phyloP scores from a whole-genome alignment of 768 basidiomycete species.

The Goffeauzyma gilvescens region DNA sequence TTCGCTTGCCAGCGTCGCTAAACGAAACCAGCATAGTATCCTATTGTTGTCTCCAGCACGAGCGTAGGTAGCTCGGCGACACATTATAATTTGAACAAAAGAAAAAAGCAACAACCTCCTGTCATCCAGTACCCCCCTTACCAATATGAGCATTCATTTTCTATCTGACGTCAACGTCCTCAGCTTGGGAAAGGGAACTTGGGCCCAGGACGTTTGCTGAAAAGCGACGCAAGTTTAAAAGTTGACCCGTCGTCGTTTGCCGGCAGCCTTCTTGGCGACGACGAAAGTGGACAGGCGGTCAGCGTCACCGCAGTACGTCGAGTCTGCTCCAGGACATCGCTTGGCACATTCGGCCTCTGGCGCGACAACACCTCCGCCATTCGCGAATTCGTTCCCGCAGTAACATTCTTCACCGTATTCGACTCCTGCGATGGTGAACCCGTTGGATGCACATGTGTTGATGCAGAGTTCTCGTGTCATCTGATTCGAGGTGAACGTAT shows the following conservation, averaged over 20 bases:
- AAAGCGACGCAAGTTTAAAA: no score
- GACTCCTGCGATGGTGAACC: slow-evolving; percentile 40
- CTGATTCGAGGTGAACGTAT: slow-evolving; percentile 30
- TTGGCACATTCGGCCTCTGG: slow-evolving; percentile 45
- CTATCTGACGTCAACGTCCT: not conserved
- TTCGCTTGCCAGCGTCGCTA: no score
- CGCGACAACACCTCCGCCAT: slow-evolving; percentile 41
- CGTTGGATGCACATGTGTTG: slow-evolving; percentile 39
- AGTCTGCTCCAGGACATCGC: slow-evolving; percentile 47
- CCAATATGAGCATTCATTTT: no score
- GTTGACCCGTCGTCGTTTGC: no score
- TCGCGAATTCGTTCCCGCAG: slow-evolving; percentile 45
- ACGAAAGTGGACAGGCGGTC: slow-evolving; percentile 16
- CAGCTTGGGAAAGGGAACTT: not conserved
- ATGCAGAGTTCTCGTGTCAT: slow-evolving; percentile 51
- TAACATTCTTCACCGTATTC: slow-evolving; percentile 11
- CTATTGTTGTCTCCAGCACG: no score
- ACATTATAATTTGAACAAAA: no score
- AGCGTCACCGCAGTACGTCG: slow-evolving; percentile 20
- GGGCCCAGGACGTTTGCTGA: not conserved
- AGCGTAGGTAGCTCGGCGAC: no score
- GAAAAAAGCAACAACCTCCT: no score
- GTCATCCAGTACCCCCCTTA: no score
- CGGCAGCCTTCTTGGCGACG: slow-evolving; percentile 8
- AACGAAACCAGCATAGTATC: no score